Evolutionary conservation across 2,329 filamentous ascomycete species (phyloP).

Genomic region (Pseudocercospora macadamiae): DNA sequence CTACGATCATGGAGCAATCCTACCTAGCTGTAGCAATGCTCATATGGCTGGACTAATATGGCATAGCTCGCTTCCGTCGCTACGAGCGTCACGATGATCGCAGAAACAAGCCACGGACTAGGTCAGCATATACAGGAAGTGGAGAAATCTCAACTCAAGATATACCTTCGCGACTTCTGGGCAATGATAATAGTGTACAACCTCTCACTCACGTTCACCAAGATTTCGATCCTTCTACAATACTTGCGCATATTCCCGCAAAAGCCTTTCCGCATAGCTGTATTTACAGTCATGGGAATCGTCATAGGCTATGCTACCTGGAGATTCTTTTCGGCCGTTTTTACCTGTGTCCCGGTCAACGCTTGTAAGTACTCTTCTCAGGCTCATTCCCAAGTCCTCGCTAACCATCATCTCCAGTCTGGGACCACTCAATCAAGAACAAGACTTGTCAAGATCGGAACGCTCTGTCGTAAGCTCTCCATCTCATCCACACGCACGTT

Average conservation of each 20-base stretch:
- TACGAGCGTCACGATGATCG: conserved; percentile 1
- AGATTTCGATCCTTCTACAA: conserved; percentile 51
- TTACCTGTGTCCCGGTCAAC: conserved; percentile 47
- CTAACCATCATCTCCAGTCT: conserved; percentile 39
- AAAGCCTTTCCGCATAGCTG: conserved; percentile 38
- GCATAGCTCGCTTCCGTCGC: conserved; percentile 1
- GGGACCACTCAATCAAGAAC: conserved; percentile 36
- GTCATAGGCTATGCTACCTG: conserved; percentile 37
- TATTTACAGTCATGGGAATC: conserved; percentile 34
- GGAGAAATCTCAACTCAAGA: background rate
- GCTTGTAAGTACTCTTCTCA: conserved; percentile 17
- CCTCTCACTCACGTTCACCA: conserved; percentile 42
- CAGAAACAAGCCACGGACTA: conserved; percentile 7
- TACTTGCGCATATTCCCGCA: conserved; percentile 52
- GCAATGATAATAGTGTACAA: conserved; percentile 39
- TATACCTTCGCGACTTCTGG: conserved; percentile 15
- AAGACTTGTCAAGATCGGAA: conserved; percentile 14
- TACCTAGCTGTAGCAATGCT: background rate
- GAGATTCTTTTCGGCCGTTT: conserved; percentile 41
- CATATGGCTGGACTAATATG: background rate
- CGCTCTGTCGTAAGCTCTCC: conserved; percentile 10
- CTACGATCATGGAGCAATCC: background rate
- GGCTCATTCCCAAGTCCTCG: background rate
- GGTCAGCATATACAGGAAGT: conserved; percentile 11
- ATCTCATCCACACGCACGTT: background rate